A percentile compares a stretch with the other conserved stretches of the same genome.
Conservation (phyloP, 305 asterid species). For the Fraxinus angustifolia region DNA sequence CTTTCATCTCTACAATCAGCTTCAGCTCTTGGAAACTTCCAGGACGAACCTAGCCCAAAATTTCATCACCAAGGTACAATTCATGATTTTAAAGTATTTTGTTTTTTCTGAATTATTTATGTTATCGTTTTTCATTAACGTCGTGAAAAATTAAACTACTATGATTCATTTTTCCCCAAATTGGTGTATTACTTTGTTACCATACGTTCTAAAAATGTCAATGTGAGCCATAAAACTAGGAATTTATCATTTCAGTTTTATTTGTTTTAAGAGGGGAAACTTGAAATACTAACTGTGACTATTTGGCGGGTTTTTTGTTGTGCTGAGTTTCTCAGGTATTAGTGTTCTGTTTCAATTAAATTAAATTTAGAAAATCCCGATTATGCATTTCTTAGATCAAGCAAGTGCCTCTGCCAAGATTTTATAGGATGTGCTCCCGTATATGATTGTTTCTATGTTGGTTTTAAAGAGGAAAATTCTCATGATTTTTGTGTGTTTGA, state of each 20-base stretch:
- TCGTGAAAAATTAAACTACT: neutral
- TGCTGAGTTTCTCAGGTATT: neutral
- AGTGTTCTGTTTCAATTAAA: neutral
- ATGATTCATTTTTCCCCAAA: neutral
- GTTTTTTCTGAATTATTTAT: neutral
- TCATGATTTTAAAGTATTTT: neutral
- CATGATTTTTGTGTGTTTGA: neutral
- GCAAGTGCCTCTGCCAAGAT: neutral
- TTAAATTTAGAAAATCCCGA: neutral
- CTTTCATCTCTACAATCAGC: neutral
- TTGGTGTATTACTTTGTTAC: neutral
- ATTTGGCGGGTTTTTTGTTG: neutral
- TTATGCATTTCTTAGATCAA: neutral
- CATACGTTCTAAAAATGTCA: neutral
- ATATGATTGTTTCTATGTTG: neutral
- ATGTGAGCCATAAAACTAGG: neutral
- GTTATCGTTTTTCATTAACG: neutral
- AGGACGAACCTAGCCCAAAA: slow-evolving; percentile 28
- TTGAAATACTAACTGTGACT: neutral
- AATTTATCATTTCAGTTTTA: neutral
- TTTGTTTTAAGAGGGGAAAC: slow-evolving; percentile 1
- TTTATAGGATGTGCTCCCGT: neutral
- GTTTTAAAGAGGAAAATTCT: neutral
- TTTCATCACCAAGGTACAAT: slow-evolving; percentile 8
- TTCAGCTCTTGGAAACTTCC: slow-evolving; percentile 18